Conservation (phyloP, 2,329 filamentous ascomycete genomes). For the Neofusicoccum sp. region DNA sequence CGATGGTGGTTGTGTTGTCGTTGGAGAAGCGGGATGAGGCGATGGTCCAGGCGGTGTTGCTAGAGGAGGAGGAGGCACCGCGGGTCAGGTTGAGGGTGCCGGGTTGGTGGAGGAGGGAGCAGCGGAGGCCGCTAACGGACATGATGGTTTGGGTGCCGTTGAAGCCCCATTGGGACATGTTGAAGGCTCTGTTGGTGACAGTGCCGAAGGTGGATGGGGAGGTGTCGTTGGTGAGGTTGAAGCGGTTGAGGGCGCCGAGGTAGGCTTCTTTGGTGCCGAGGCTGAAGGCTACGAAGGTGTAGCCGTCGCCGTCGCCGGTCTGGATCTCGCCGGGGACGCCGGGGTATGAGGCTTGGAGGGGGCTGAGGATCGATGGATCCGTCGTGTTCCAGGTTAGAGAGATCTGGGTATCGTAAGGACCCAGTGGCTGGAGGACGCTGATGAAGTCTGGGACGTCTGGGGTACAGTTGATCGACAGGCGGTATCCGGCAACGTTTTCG, state of each 20-base stretch:
- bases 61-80: not conserved
- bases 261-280: not conserved
- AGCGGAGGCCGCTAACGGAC: not conserved
- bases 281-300: not conserved
- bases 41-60: not conserved
- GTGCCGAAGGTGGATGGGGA: not conserved
- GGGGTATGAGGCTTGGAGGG: not conserved
- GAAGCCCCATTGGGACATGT: not conserved
- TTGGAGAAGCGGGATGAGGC: not conserved
- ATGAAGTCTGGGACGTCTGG: not conserved
- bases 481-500: constrained; percentile 7
- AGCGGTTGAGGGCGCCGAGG: not conserved
- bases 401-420: not conserved
- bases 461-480: constrained; percentile 10
- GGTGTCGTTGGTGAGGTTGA: not conserved
- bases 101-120: not conserved
- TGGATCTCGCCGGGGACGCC: not conserved
- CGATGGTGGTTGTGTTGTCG: not conserved
- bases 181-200: not conserved
- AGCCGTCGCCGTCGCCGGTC: not conserved
- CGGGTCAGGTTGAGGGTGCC: not conserved
- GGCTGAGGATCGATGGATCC: not conserved
- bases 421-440: not conserved
- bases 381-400: not conserved
- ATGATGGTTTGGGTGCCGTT: not conserved